phyloP scores from a whole-genome alignment of 2,329 filamentous ascomycete genomes.

The Trichoderma koningii region DNA sequence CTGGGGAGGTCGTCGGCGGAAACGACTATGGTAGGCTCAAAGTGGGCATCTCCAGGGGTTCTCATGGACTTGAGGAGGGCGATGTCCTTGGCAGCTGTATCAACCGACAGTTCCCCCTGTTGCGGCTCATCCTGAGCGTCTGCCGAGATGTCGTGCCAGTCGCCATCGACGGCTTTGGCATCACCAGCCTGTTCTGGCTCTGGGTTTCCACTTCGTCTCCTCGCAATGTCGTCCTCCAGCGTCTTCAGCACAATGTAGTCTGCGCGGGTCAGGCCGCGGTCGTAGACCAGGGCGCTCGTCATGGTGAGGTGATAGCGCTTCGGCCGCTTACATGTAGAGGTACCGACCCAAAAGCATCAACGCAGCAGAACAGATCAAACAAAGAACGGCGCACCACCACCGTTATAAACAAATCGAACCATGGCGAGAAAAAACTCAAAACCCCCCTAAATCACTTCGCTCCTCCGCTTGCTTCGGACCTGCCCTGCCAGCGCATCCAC shows the following conservation, averaged over 20 bases:
- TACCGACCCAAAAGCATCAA: no score
- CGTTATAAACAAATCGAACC: slow-evolving; percentile 14
- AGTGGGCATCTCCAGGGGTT: slow-evolving; percentile 44
- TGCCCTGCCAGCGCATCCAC: slow-evolving; percentile 24
- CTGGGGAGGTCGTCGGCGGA: slow-evolving; percentile 45
- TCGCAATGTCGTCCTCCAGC: slow-evolving; percentile 43
- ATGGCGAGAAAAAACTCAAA: slow-evolving; percentile 12
- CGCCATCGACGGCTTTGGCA: neutral
- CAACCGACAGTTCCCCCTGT: neutral
- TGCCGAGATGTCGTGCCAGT: slow-evolving; percentile 14
- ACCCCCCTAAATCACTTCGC: slow-evolving; percentile 10
- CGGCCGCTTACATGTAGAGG: no score
- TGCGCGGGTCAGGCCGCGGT: slow-evolving; percentile 45
- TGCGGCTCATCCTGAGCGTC: neutral
- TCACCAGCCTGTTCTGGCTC: neutral
- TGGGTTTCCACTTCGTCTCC: neutral
- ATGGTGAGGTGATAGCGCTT: slow-evolving; percentile 27
- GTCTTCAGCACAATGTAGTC: slow-evolving; percentile 46
- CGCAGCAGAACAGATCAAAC: neutral
- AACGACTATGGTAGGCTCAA: slow-evolving; percentile 51
- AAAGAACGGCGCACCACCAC: neutral
- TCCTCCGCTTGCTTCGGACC: slow-evolving; percentile 16
- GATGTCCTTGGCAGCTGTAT: slow-evolving; percentile 32
- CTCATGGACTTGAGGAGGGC: slow-evolving; percentile 46
- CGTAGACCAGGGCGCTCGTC: slow-evolving; percentile 40